Percentiles rank a stretch among this genome's conserved stretches.
phyloP scores from a whole-genome alignment of 176 grass and related monocot species.

The Puccinellia tenuiflora region DNA sequence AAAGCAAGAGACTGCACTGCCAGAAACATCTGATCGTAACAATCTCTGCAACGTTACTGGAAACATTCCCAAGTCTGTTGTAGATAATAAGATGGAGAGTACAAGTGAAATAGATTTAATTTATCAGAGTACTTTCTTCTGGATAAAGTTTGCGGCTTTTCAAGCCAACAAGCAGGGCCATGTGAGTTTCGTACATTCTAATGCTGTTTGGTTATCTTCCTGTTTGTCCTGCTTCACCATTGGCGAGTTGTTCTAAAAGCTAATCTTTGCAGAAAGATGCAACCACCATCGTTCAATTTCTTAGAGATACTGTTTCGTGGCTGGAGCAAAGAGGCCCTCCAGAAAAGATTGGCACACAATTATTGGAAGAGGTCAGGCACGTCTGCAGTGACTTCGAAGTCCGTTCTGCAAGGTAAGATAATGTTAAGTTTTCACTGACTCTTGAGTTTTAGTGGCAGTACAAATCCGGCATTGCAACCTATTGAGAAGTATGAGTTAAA shows the following conservation, averaged over 20 bases:
- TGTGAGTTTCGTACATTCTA: constrained; percentile 24
- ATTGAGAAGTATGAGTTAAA: not conserved
- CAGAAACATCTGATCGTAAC: not conserved
- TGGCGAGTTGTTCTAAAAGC: not conserved
- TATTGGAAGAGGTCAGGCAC: constrained; percentile 17
- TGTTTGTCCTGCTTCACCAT: not conserved
- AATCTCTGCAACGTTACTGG: not conserved
- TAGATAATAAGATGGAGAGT: not conserved
- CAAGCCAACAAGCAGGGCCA: constrained; percentile 11
- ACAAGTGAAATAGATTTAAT: not conserved
- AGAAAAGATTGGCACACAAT: not conserved
- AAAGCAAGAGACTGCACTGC: not conserved
- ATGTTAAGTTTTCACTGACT: not conserved
- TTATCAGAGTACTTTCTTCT: constrained; percentile 4
- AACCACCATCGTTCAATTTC: constrained; percentile 4
- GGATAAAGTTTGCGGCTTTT: constrained; percentile 37
- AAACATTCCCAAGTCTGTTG: not conserved
- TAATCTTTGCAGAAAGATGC: constrained; percentile 30
- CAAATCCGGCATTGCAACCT: not conserved
- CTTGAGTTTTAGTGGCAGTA: not conserved
- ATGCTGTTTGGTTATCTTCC: not conserved
- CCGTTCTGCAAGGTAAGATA: constrained; percentile 17
- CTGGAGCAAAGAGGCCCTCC: not conserved
- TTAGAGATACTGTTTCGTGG: constrained; percentile 15
- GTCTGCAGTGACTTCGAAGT: constrained; percentile 27